A percentile compares a stretch with the other conserved stretches of the same genome.
Conservation (phyloP, 192 early-diverging fungal species). For the Backusella australiensis region DNA sequence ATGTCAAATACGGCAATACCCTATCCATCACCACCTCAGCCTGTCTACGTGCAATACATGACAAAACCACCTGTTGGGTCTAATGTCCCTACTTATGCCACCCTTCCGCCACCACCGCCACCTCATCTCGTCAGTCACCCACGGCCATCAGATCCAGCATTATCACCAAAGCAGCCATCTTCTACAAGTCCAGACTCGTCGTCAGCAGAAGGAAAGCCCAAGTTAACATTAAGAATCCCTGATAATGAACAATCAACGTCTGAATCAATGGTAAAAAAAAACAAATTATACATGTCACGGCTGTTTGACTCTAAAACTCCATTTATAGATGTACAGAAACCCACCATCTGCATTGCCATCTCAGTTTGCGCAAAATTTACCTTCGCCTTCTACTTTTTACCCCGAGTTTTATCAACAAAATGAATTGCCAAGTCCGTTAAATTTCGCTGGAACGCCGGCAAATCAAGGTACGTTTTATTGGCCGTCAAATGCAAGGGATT, state of each 20-base stretch:
- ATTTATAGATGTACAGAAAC: neutral
- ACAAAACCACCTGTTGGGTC: neutral
- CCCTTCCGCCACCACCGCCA: neutral
- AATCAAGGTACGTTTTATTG: slow-evolving; percentile 67
- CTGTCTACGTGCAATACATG: slow-evolving; percentile 8
- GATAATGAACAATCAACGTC: neutral
- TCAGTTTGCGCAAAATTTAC: slow-evolving; percentile 67
- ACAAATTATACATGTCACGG: neutral
- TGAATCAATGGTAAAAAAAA: slow-evolving; percentile 7
- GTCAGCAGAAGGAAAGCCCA: slow-evolving; percentile 22
- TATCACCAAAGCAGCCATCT: neutral
- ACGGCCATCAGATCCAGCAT: neutral
- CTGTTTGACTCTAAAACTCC: neutral
- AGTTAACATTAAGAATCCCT: slow-evolving; percentile 12
- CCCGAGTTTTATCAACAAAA: slow-evolving; percentile 70
- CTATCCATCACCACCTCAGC: slow-evolving; percentile 6
- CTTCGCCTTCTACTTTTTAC: slow-evolving; percentile 77
- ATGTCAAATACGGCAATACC: slow-evolving; percentile 1
- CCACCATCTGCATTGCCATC: slow-evolving; percentile 69
- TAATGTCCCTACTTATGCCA: neutral
- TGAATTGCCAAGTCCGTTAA: slow-evolving; percentile 72
- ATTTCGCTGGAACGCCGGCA: slow-evolving; percentile 71
- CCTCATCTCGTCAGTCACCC: neutral
- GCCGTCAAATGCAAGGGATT: slow-evolving; percentile 52
- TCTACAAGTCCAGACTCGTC: slow-evolving; percentile 14